These are phyloP conservation scores for Adansonia madagascariensis DNA, from an alignment of 441 rosid genomes.

Conservation along the genomic window DNA sequence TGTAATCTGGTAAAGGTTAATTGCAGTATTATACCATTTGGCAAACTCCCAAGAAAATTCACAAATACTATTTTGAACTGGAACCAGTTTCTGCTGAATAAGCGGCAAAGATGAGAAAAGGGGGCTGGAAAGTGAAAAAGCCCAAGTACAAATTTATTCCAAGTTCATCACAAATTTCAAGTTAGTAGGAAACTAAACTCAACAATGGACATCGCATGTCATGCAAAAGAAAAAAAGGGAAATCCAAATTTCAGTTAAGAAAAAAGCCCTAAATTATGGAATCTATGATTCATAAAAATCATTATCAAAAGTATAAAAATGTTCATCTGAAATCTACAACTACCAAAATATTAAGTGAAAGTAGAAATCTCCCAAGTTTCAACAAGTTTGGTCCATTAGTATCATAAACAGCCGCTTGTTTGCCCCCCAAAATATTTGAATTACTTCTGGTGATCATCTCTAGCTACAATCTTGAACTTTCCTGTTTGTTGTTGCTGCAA, in stretches of 20 bases:
- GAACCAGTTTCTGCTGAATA: no score
- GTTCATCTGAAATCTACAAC: background rate
- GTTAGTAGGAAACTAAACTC: background rate
- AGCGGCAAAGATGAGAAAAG: no score
- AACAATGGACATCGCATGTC: background rate
- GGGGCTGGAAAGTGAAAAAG: no score
- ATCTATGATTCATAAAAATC: background rate
- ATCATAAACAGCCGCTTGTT: background rate
- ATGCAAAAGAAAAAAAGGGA: background rate
- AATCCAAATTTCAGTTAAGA: background rate
- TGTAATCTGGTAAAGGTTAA: no score
- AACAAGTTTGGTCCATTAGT: background rate
- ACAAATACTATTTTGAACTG: no score
- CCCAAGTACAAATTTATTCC: no score
- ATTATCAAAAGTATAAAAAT: background rate
- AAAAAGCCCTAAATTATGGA: background rate
- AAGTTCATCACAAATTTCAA: background rate
- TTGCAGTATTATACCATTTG: no score
- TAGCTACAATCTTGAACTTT: constrained; percentile 91
- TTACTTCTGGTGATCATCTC: constrained; percentile 43
- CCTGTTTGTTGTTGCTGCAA: constrained; percentile 87
- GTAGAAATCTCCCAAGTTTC: background rate
- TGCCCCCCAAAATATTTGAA: background rate
- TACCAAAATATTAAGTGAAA: background rate
- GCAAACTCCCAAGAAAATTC: no score